Base-by-base conservation (phyloP, 164 flowering plant genomes). In the Santalum album region DNA sequence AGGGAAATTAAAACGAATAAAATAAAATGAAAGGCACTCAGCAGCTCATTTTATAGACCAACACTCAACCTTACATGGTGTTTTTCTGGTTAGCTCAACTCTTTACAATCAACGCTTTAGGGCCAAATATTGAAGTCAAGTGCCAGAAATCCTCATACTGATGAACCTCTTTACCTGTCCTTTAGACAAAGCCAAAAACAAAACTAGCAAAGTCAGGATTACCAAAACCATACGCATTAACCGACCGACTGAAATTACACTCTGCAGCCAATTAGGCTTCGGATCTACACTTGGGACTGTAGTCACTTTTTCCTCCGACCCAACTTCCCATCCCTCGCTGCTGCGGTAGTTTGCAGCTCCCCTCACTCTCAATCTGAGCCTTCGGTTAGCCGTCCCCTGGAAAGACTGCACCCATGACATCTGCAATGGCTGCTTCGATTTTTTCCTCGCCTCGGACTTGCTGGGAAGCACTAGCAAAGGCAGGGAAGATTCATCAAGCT, bases 351-450 rank as follows among this genome's bases (percentile, higher is more conserved):
- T 18, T 15, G 39, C 51, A 1, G 51, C 10, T 43, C 43, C 46
- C 27, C 10, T 27, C 46, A 1, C 50, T 58, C 38, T 59, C 42
- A 78, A 45, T 55, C 67, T 60, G 65, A 80, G 62, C 55, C 90
- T 72, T n/a, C 82, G 69, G 14, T 59, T 54, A 9, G 86, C 81
- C 7, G 65, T 66, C 23, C 81, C 83, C 50, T 78, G 84, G n/a
- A 51, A 36, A 26, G 74, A 67, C 29, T 27, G 26, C 1, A 20
- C 22, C 9, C 25, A 22, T 12, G 66, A 49, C 7, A 46, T 23
- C 36, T 62, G 42, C 48, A 14, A 7, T 11, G 67, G 52, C 25
- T 51, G 53, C 44, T 64, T 43, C 12, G 56, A 58, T 43, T 15
- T 63, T 25, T 38, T 57, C 25, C 55, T 60, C 16, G 51, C 42